phyloP scores from a whole-genome alignment of 352 stramenopile genomes.

The Globisporangium radiosum region DNA sequence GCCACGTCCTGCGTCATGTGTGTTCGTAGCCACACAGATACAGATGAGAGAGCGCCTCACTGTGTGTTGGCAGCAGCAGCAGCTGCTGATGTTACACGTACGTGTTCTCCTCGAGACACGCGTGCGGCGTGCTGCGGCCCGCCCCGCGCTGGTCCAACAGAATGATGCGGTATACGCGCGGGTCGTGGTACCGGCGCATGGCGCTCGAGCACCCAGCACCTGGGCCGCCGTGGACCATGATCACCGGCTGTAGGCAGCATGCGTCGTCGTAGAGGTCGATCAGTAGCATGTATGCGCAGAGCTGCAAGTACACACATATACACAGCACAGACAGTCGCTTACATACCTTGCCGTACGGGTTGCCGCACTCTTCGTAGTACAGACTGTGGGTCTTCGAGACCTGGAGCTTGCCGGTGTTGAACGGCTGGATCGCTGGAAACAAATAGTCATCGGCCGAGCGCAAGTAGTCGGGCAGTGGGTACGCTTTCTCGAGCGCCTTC shows the following conservation, averaged over 20 bases:
- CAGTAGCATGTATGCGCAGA: not conserved
- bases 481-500: constrained; percentile 9
- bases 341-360: constrained; percentile 62
- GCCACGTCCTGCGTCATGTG: constrained; percentile 50
- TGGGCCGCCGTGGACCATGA: constrained; percentile 94
- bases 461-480: constrained; percentile 28
- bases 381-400: constrained; percentile 83
- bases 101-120: constrained; percentile 86
- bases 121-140: constrained; percentile 83
- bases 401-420: constrained; percentile 70
- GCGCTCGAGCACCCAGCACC: constrained; percentile 83
- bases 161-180: constrained; percentile 88
- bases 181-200: constrained; percentile 92
- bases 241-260: constrained; percentile 43
- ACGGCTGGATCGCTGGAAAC: constrained; percentile 80
- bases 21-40: no score
- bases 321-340: not conserved
- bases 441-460: constrained; percentile 57
- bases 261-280: no score
- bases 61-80: not conserved
- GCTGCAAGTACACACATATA: not conserved
- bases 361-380: constrained; percentile 90
- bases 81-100: constrained; percentile 10
- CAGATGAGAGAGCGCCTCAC: not conserved
- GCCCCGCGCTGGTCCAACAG: constrained; percentile 92